Evolutionary conservation across 306 rosid genomes (phyloP), one percentile per base, ranked within the genome.

Genomic region (Corylus heterophylla): DNA sequence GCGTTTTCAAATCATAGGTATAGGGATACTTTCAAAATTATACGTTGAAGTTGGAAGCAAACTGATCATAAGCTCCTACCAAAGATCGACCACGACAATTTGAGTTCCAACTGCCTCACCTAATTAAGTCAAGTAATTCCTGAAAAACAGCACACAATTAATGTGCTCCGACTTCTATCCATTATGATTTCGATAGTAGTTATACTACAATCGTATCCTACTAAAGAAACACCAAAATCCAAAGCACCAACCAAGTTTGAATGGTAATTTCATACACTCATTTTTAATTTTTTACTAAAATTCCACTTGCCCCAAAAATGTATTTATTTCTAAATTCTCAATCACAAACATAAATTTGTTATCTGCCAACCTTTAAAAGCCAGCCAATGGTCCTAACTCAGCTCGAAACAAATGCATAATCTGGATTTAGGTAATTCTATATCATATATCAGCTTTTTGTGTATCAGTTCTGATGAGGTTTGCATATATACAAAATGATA

Each of bases 51-150:
- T 90, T 14, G 97, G 98, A 87, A 94, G 96, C 76, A 73, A 85
- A 80, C 84, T 89, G 72, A 22, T 22, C 22, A 94, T 94, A 45
- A 89, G 97, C 73, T 94, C 97, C 70, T 87, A 85, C 2, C 94
- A 83, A 75, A 94, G 97, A 22, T 22, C 22, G 97, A 71, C 98
- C 97, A 54, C 96, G 89, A 82, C 89, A 22, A 22, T 90, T 86
- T 94, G 85, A 69, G 92, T 89, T 83, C 97, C 98, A 79, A 92
- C 94, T 50, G 97, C 89, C 81, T 94, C 98, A 50, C 97, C 97
- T 76, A n/a, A n/a, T n/a, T n/a, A 94, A 83, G 82, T 92, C 94
- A 62, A 94, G 88, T 59, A 92, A 84, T 82, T 92, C 97, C 98
- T 94, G 85, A 39, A 69, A 66, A 76, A 75, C 66, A 88, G 31